Base-by-base conservation (phyloP, 208 protist genomes). In the Trypanosoma scelopori region DNA sequence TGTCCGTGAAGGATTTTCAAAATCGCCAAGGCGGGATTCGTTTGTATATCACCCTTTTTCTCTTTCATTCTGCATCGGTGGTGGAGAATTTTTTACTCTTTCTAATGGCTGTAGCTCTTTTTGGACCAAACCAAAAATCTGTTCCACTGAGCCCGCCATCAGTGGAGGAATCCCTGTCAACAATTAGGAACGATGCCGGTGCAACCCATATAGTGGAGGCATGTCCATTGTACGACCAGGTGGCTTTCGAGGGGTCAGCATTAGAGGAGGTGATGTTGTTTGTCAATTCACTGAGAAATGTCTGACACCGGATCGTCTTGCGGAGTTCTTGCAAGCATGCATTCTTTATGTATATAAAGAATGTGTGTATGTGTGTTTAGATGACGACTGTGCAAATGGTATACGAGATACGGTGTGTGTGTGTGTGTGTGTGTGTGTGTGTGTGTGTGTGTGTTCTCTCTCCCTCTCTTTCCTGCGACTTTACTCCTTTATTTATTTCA, bases 61-160 rank as follows among this genome's bases (percentile, higher is more conserved):
- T 62, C 23, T 60, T 51, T 49, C 52, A 65, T 27, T 64, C 12
- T 12, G 23, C 46, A 32, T 67, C 42, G 27, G 47, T 41, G 37
- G 18, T 82, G 12, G 82, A 87, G 49, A 75, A 80, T 43, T 1
- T 71, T 12, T 51, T 91, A 12, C 70, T 81, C 6, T 88, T 79
- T 65, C 0, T 81, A 37, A 87, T 92, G 74, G 84, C 85, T 5
- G 76, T 90, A 4, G 63, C 87, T 30, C 71, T 94, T 2, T 94
- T 94, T 71, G 88, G 88, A 0, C 81, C 80, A 16, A 66, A 70
- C 28, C 84, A 89, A 39, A 55, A 79, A 9, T 62, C 75, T 4
- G 76, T 87, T 39, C 52, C 69, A 30, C 52, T 86, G n/a, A 56
- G 70, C 13, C 75, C 73, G 1, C 66, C 78, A 22, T 51, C 76